Conservation (phyloP, 495 filamentous ascomycete species). For the Chaetomidium leptoderma region DNA sequence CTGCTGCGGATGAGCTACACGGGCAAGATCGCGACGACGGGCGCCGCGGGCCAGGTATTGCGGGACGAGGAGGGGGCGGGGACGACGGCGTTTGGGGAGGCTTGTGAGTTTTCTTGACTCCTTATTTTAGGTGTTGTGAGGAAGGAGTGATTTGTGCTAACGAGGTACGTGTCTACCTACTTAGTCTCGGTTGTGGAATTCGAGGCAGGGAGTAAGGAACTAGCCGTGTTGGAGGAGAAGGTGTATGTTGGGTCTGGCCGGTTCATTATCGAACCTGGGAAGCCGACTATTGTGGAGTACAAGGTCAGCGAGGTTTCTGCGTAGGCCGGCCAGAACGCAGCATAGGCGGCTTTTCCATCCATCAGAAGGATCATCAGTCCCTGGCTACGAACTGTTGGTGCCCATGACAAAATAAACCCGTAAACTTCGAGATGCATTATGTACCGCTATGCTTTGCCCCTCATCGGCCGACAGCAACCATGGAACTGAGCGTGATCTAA, state of each 20-base stretch:
- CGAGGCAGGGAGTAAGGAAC: constrained; percentile 49
- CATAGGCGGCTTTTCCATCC: too few relatives aligned
- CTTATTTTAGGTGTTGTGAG: not conserved
- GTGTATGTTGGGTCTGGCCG: constrained; percentile 53
- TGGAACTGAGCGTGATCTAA: not conserved
- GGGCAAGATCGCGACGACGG: constrained; percentile 42
- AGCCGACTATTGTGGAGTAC: constrained; percentile 55
- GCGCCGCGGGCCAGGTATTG: constrained; percentile 42
- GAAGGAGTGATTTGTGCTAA: not conserved
- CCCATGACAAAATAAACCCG: too few relatives aligned
- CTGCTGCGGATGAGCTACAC: constrained; percentile 50
- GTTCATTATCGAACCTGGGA: constrained; percentile 51
- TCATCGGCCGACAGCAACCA: not conserved
- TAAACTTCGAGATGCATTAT: too few relatives aligned
- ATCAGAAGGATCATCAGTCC: too few relatives aligned
- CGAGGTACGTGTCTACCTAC: not conserved
- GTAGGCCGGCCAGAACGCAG: constrained; percentile 1
- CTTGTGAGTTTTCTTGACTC: constrained; percentile 43
- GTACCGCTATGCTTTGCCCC: not conserved
- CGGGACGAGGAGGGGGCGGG: constrained; percentile 42
- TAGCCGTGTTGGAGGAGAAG: constrained; percentile 50
- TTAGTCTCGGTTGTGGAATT: constrained; percentile 52
- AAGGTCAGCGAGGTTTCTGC: constrained; percentile 52
- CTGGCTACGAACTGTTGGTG: not conserved
- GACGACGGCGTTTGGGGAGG: constrained; percentile 53